Conservation (phyloP, 805 yeast species). For the Pichia kluyveri region DNA sequence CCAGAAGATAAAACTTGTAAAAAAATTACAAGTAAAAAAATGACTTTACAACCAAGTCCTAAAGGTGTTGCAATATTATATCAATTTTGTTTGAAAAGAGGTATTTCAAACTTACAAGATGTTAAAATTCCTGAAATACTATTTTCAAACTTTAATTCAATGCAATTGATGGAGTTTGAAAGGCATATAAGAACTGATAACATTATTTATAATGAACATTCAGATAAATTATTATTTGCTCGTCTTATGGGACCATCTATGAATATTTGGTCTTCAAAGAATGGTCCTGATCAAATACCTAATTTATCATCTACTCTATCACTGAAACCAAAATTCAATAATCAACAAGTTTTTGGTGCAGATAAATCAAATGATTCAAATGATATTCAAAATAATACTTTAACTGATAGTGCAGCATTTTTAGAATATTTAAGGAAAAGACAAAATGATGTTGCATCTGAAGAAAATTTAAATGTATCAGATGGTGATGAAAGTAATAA, state of each 20-base stretch:
- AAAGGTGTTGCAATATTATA: slow-evolving; percentile 74
- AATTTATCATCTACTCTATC: slow-evolving; percentile 13
- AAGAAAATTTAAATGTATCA: background rate
- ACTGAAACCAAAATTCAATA: background rate
- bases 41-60: slow-evolving; percentile 73
- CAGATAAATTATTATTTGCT: slow-evolving; percentile 56
- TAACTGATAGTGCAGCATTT: slow-evolving; percentile 13
- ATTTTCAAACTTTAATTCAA: slow-evolving; percentile 53
- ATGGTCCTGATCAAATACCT: slow-evolving; percentile 40
- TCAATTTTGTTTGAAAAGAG: slow-evolving; percentile 48
- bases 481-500: background rate
- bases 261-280: slow-evolving; percentile 58
- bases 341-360: background rate
- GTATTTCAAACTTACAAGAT: slow-evolving; percentile 19
- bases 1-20: slow-evolving; percentile 66
- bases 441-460: slow-evolving; percentile 7
- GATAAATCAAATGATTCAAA: background rate
- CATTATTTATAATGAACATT: slow-evolving; percentile 50
- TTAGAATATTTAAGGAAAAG: slow-evolving; percentile 17
- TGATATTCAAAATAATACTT: background rate
- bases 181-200: slow-evolving; percentile 50
- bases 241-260: slow-evolving; percentile 55
- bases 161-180: slow-evolving; percentile 62
- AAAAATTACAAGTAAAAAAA: slow-evolving; percentile 31
- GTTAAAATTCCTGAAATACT: slow-evolving; percentile 29